Evolutionary conservation across 805 yeast genomes (phyloP).

Genomic region (Myxozyma neglecta): DNA sequence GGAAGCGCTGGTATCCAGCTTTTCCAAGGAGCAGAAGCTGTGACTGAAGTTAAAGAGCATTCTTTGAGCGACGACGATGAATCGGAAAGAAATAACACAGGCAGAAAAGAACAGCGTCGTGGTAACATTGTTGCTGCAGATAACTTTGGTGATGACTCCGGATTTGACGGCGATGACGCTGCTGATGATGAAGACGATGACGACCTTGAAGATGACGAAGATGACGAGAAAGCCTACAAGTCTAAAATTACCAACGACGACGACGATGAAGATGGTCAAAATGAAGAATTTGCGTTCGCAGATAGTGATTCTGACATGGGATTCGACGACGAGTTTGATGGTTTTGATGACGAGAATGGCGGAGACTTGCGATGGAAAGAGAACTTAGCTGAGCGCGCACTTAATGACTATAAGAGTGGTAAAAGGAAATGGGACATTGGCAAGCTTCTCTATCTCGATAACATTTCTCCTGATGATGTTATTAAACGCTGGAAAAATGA

Average conservation of each 20-base stretch:
- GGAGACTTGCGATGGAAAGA: conserved; percentile 39
- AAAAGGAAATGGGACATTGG: conserved; percentile 73
- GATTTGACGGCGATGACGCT: conserved; percentile 43
- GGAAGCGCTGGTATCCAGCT: conserved; percentile 69
- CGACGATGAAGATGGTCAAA: conserved; percentile 42
- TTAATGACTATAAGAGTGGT: conserved; percentile 55
- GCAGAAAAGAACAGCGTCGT: conserved; percentile 35
- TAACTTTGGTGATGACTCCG: conserved; percentile 30
- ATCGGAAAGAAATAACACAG: conserved; percentile 44
- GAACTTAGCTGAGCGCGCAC: conserved; percentile 51
- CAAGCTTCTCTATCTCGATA: conserved; percentile 75
- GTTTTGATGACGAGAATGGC: conserved; percentile 46
- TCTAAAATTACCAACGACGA: not conserved
- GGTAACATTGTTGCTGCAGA: conserved; percentile 18
- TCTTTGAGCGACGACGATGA: conserved; percentile 45
- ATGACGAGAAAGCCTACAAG: not conserved
- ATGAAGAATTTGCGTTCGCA: conserved; percentile 51
- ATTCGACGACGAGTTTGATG: conserved; percentile 45
- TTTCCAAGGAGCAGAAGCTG: conserved; percentile 57
- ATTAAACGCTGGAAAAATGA: conserved; percentile 68
- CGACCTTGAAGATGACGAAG: conserved; percentile 22
- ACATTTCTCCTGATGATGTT: conserved; percentile 71
- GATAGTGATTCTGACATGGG: conserved; percentile 46
- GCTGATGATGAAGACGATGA: conserved; percentile 34
- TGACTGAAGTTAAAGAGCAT: conserved; percentile 41